A percentile compares a stretch with the other conserved stretches of the same genome.
Conservation (phyloP, 2,329 filamentous ascomycete genomes). For the Stemphylium vesicarium region DNA sequence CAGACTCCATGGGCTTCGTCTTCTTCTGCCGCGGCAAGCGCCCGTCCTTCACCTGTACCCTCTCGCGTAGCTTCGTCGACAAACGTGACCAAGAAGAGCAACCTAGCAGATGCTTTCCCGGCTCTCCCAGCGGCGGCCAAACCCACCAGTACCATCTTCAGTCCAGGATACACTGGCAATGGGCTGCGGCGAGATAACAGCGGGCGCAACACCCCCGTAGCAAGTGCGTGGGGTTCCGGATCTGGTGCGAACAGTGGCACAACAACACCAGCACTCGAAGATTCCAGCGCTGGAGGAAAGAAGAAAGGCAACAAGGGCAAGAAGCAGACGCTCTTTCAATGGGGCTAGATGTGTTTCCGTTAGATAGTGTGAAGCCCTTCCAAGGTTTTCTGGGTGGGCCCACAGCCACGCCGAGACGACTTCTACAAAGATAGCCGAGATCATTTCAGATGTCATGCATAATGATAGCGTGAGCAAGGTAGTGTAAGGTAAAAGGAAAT, state of each 20-base stretch:
- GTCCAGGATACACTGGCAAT: slow-evolving; percentile 56
- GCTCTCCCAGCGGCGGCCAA: slow-evolving; percentile 80
- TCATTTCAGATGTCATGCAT: too few relatives aligned
- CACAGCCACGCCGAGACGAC: too few relatives aligned
- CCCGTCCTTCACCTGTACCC: slow-evolving; percentile 49
- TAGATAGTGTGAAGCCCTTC: too few relatives aligned
- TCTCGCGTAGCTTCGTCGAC: slow-evolving; percentile 40
- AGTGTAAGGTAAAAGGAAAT: too few relatives aligned
- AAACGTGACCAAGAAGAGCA: slow-evolving; percentile 33
- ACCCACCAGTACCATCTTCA: slow-evolving; percentile 62
- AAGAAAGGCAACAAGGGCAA: slow-evolving; percentile 59
- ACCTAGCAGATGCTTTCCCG: slow-evolving; percentile 71
- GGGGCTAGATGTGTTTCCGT: slow-evolving; percentile 45
- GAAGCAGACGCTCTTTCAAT: slow-evolving; percentile 59
- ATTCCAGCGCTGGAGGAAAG: slow-evolving; percentile 41
- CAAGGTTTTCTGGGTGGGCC: too few relatives aligned
- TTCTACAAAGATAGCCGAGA: too few relatives aligned
- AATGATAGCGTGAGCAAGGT: too few relatives aligned
- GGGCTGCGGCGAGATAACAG: slow-evolving; percentile 53
- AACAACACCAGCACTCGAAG: slow-evolving; percentile 31
- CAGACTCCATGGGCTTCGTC: slow-evolving; percentile 47
- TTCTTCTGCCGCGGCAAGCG: slow-evolving; percentile 33
- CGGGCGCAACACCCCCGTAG: slow-evolving; percentile 45
- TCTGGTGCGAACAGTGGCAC: slow-evolving; percentile 36
- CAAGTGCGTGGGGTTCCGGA: slow-evolving; percentile 50